Base-by-base conservation (phyloP, 352 stramenopile genomes). In the Thraustochytrium sp. region DNA sequence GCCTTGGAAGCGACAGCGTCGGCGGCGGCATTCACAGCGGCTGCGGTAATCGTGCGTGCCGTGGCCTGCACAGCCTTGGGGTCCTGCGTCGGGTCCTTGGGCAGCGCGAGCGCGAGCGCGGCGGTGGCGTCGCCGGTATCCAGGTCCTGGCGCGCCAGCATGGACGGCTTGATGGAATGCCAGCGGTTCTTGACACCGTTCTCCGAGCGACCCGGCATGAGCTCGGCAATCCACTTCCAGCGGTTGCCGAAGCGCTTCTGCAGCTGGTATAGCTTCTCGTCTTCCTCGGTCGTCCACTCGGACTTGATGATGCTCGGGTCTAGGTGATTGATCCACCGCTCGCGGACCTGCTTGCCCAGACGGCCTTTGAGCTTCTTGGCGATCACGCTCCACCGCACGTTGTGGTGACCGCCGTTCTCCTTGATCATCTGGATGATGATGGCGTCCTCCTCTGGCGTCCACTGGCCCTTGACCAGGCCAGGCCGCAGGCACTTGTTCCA, bases 181-280 rank as follows among this genome's bases (percentile, higher is more conserved):
- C 90, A 95, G 85, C 92, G 88, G 83, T 94, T 94, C 84, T 95
- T 94, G 3, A 94, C 89, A 82, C 90, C 89, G 86, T 94, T 94
- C 83, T 95, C 91, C 29, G 87, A 91, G 62, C 90, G 72, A 26
- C 91, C 91, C 40, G 89, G 89, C 68, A 94, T 86, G 40, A 94
- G 86, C 84, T 97, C 94, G 26, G 96, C 92, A 86, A 98, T 98
- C 84, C 97, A 92, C 1, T 94, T 96, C 96, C 96, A 99, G 72
- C 95, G 95, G 88, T 98, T 98, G 42, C 96, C 96, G n/a, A 97
- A 90, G 31, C 90, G 89, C n/a, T 87, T 85, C 48, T 91, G 89
- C 75, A 98, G 94, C 46, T 89, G 91, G 3, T 91, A 88, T 0
- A 98, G 88, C 61, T 98, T 97, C 13, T 91, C 89, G 87, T 98